Evolutionary conservation across 768 basidiomycete species (phyloP).

Genomic region (Pulveroboletus sp.): DNA sequence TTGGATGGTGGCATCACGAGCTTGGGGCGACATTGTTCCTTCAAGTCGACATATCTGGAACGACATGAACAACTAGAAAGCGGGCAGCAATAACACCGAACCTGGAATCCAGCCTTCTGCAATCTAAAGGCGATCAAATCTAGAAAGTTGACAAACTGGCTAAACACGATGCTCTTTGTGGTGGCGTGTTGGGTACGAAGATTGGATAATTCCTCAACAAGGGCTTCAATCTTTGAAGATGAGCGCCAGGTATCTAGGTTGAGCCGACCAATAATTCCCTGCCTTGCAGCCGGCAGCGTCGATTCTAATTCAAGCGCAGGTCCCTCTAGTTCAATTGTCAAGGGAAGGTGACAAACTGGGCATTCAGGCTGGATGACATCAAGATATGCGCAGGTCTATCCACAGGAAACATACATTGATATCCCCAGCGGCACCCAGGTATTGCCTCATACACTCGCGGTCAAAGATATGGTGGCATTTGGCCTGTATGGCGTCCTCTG

Average conservation of each 20-base stretch:
- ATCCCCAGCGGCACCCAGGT: constrained; percentile 74
- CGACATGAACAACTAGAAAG: background rate
- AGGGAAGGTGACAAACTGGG: constrained; percentile 88
- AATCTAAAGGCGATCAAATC: constrained; percentile 92
- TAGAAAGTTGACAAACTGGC: constrained; percentile 90
- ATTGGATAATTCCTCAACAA: constrained; percentile 90
- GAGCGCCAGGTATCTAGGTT: constrained; percentile 90
- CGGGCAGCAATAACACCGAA: constrained; percentile 34
- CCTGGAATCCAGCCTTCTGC: constrained; percentile 89
- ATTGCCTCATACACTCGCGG: constrained; percentile 93
- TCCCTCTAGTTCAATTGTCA: constrained; percentile 96
- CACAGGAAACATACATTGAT: constrained; percentile 43
- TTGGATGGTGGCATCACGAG: constrained; percentile 90
- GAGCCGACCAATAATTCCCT: constrained; percentile 91
- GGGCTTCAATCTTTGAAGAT: constrained; percentile 95
- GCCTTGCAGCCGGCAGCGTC: constrained; percentile 47
- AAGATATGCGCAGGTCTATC: background rate
- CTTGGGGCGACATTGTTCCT: constrained; percentile 96
- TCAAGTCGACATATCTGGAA: constrained; percentile 86
- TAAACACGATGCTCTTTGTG: constrained; percentile 96
- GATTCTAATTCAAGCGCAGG: constrained; percentile 86
- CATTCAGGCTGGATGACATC: constrained; percentile 71
- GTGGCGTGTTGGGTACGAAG: constrained; percentile 82
- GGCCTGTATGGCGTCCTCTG: constrained; percentile 94
- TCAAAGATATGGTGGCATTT: constrained; percentile 95